A percentile compares a stretch with the other conserved stretches of the same genome.
Conservation (phyloP, 805 yeast genomes). For the Pichia phayaonensis region DNA sequence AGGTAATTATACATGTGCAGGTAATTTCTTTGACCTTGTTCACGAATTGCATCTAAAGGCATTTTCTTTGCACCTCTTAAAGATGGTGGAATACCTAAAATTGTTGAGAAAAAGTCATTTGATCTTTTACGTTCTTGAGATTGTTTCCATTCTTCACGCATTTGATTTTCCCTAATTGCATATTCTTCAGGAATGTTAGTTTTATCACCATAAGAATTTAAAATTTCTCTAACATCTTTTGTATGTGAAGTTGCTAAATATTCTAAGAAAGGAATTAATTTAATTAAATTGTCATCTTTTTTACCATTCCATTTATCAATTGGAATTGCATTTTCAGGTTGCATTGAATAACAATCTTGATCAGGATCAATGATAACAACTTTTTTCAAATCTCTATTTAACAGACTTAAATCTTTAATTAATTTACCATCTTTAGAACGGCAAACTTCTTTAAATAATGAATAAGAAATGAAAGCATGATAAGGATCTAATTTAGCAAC, state of each 20-base stretch:
- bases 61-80: conserved; percentile 42
- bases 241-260: conserved; percentile 81
- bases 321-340: conserved; percentile 92
- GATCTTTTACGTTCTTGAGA: conserved; percentile 34
- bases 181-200: conserved; percentile 70
- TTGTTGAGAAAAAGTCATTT: conserved; percentile 18
- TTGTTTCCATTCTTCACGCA: conserved; percentile 63
- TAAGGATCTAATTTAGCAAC: conserved; percentile 89
- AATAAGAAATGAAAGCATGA: conserved; percentile 80
- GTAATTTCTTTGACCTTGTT: conserved; percentile 87
- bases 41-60: conserved; percentile 86
- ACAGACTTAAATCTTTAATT: conserved; percentile 79
- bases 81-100: conserved; percentile 56
- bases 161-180: conserved; percentile 62
- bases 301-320: conserved; percentile 81
- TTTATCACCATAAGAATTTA: conserved; percentile 64
- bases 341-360: conserved; percentile 63
- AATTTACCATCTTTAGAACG: conserved; percentile 81
- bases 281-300: conserved; percentile 71
- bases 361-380: conserved; percentile 74
- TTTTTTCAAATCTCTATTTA: conserved; percentile 86
- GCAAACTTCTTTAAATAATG: conserved; percentile 86
- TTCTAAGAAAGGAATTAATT: conserved; percentile 87
- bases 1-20: conserved; percentile 63
- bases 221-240: conserved; percentile 83